phyloP scores from a whole-genome alignment of 208 protist species.

The Leishmania guyanensis region DNA sequence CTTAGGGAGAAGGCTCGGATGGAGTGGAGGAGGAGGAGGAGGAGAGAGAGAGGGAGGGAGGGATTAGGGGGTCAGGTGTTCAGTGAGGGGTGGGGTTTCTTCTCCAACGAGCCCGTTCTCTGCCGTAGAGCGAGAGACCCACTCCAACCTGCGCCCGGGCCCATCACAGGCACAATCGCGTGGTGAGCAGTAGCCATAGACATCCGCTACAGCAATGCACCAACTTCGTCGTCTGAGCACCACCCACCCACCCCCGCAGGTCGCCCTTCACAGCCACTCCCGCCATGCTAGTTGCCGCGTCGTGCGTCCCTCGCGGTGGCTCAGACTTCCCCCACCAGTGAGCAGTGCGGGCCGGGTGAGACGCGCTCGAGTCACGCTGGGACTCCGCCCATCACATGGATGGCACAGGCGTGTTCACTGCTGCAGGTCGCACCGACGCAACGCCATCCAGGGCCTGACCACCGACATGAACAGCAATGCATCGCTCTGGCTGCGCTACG shows the following conservation, averaged over 20 bases:
- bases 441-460: background rate
- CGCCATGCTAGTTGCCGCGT: background rate
- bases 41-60: background rate
- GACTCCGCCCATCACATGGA: background rate
- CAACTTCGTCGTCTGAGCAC: background rate
- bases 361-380: background rate
- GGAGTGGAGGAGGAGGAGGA: background rate
- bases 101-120: no score
- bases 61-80: background rate
- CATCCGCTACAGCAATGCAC: background rate
- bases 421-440: background rate
- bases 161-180: no score
- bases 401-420: background rate
- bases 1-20: background rate
- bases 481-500: background rate
- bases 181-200: background rate
- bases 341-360: background rate
- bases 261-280: background rate
- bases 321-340: background rate
- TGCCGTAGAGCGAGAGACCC: background rate
- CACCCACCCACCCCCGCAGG: background rate
- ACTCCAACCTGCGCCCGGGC: no score
- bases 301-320: background rate
- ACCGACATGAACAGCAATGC: background rate
- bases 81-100: background rate